Evolutionary conservation across 768 basidiomycete genomes (phyloP).

Genomic region (Royoungia palumana): DNA sequence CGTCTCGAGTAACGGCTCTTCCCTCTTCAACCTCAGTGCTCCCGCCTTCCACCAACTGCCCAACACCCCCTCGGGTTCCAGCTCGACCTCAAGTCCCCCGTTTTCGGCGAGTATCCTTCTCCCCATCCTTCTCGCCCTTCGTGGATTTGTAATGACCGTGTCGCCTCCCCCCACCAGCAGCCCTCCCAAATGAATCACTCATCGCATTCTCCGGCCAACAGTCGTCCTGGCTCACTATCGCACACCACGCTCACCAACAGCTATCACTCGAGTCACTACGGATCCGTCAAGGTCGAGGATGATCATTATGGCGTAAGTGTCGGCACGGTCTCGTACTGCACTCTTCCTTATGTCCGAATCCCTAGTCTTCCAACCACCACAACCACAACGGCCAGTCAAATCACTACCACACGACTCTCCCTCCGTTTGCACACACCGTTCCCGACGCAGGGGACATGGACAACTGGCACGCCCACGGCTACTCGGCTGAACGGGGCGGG

Average conservation of each 20-base stretch:
- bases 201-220: conserved; percentile 47
- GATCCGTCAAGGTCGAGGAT: conserved; percentile 65
- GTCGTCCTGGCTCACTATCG: conserved; percentile 42
- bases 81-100: conserved; percentile 72
- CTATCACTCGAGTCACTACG: conserved; percentile 48
- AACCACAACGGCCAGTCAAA: conserved; percentile 34
- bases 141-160: conserved; percentile 49
- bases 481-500: conserved; percentile 61
- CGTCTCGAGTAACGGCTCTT: conserved; percentile 36
- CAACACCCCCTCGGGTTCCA: conserved; percentile 69
- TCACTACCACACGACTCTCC: conserved; percentile 43
- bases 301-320: conserved; percentile 52
- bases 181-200: conserved; percentile 65
- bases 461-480: conserved; percentile 51
- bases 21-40: conserved; percentile 51
- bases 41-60: conserved; percentile 61
- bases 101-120: conserved; percentile 82
- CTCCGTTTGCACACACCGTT: conserved; percentile 45
- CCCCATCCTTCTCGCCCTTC: conserved; percentile 30
- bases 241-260: conserved; percentile 39
- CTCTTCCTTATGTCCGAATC: background rate
- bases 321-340: conserved; percentile 5
- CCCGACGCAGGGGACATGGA: conserved; percentile 45
- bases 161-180: conserved; percentile 47
- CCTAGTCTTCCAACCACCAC: conserved; percentile 31